A percentile compares a stretch with the other conserved stretches of the same genome.
These are phyloP conservation scores for Nothophoma quercina DNA, from an alignment of 2,329 filamentous ascomycete genomes.

Conservation along the genomic window DNA sequence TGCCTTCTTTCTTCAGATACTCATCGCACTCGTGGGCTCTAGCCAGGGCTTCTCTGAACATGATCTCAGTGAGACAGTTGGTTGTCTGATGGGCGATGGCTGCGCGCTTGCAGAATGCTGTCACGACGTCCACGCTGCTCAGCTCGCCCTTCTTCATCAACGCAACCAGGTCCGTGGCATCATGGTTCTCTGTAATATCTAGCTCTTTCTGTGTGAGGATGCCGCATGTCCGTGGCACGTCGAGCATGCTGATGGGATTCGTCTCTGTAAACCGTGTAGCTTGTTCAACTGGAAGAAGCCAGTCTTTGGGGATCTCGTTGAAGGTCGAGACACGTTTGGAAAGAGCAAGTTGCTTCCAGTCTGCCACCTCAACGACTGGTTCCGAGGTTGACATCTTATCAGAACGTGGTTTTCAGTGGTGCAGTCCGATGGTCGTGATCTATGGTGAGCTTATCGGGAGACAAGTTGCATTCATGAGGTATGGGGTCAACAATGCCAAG, in stretches of 20 bases:
- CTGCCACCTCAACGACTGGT: constrained; percentile 9
- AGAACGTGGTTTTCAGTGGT: no score
- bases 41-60: constrained; percentile 52
- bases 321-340: constrained; percentile 38
- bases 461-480: no score
- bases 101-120: constrained; percentile 62
- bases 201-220: constrained; percentile 44
- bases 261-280: constrained; percentile 27
- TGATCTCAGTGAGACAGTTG: constrained; percentile 54
- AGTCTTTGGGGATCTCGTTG: constrained; percentile 43
- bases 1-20: constrained; percentile 47
- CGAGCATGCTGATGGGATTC: constrained; percentile 36
- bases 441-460: neutral
- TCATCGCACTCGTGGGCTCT: constrained; percentile 50
- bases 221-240: constrained; percentile 40
- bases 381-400: constrained; percentile 1
- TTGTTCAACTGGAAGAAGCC: constrained; percentile 38
- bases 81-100: constrained; percentile 67
- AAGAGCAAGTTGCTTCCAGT: constrained; percentile 42
- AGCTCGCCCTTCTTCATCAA: constrained; percentile 33
- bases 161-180: constrained; percentile 43
- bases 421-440: neutral
- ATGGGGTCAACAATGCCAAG: no score
- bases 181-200: constrained; percentile 45
- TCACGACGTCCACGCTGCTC: constrained; percentile 54